Conservation (phyloP, 495 filamentous ascomycete genomes). For the Hyphodiscus hymeniophilus region DNA sequence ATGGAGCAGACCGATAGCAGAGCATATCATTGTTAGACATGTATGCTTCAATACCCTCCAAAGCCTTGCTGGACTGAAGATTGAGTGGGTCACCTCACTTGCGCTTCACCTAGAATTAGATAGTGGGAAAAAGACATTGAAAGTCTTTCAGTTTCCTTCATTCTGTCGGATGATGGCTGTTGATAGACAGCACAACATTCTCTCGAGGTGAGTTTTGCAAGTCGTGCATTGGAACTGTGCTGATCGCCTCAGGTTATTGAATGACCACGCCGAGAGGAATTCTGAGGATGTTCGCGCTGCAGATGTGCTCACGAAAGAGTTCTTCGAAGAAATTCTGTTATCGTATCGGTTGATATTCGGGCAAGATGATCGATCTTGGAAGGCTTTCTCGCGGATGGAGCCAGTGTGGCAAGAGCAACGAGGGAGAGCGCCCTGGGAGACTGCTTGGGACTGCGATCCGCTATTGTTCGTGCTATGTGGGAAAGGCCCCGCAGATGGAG, state of each 20-base stretch:
- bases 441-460: neutral
- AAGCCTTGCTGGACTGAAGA: neutral
- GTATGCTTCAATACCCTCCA: slow-evolving; percentile 3
- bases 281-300: neutral
- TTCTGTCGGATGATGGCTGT: slow-evolving; percentile 3
- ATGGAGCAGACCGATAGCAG: neutral
- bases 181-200: neutral
- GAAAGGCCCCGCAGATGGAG: neutral
- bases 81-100: slow-evolving; percentile 6
- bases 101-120: slow-evolving; percentile 3
- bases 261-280: neutral
- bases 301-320: neutral
- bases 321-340: slow-evolving; percentile 5
- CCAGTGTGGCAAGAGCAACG: neutral
- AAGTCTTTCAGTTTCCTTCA: slow-evolving; percentile 6
- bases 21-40: neutral
- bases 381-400: neutral
- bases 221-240: neutral
- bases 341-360: slow-evolving; percentile 7
- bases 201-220: neutral
- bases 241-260: neutral
- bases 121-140: slow-evolving; percentile 5
- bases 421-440: neutral
- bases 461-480: slow-evolving; percentile 1
- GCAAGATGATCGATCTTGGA: slow-evolving; percentile 4